phyloP scores from a whole-genome alignment of 1,284 basidiomycete genomes.

The Athelia sp. region DNA sequence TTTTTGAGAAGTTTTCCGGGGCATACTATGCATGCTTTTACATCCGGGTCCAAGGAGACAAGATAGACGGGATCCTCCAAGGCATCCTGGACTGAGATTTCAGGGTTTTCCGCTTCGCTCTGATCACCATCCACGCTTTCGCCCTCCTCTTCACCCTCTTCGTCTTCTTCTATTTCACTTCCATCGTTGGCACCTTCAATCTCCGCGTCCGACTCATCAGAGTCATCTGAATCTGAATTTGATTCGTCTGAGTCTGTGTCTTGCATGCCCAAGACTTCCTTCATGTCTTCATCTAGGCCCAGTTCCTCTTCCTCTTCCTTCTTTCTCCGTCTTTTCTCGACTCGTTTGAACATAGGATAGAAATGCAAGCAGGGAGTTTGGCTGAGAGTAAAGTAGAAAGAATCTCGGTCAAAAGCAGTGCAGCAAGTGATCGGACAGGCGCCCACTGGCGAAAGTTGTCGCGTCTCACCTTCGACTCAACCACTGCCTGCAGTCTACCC shows the following conservation, averaged over 20 bases:
- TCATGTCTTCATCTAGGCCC: conserved; percentile 66
- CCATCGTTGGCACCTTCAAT: conserved; percentile 20
- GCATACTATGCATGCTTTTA: conserved; percentile 66
- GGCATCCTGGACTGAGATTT: conserved; percentile 24
- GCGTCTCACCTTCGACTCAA: too few relatives aligned
- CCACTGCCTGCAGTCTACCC: too few relatives aligned
- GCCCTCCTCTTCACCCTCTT: conserved; percentile 17
- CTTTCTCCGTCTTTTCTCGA: conserved; percentile 64
- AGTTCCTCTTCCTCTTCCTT: conserved; percentile 65
- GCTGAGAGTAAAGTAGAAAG: too few relatives aligned
- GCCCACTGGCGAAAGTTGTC: too few relatives aligned
- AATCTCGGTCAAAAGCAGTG: too few relatives aligned
- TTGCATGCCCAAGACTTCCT: conserved; percentile 65
- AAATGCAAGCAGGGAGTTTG: background rate
- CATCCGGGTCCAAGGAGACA: conserved; percentile 45
- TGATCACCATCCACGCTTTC: conserved; percentile 21
- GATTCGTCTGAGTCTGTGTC: conserved; percentile 74
- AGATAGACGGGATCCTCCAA: conserved; percentile 61
- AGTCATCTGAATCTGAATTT: conserved; percentile 29
- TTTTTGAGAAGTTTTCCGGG: conserved; percentile 73
- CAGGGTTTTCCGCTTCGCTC: conserved; percentile 19
- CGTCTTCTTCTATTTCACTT: conserved; percentile 17
- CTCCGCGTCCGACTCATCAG: conserved; percentile 21
- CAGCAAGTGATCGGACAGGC: too few relatives aligned
- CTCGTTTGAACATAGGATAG: conserved; percentile 75